Conservation (phyloP, 257 asterid species). For the Craterostigma plantagineum region DNA sequence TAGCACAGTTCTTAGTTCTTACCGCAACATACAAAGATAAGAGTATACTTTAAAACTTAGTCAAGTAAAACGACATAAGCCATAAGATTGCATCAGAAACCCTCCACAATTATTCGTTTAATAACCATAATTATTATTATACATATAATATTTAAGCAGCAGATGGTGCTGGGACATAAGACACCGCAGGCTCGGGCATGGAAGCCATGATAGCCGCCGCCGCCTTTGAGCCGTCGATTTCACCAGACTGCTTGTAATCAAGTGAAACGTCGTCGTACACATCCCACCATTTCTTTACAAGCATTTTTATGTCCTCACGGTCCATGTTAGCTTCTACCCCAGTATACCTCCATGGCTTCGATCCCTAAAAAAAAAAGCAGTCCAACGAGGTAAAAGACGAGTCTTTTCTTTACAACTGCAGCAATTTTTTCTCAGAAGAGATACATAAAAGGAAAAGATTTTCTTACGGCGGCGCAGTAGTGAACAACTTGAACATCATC, state of each 20-base stretch:
- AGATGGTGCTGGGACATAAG: slow-evolving; percentile 27
- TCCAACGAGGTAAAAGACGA: too few species aligned
- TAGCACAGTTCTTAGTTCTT: too few species aligned
- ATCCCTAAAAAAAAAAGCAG: slow-evolving; percentile 9
- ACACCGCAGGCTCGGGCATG: slow-evolving; percentile 15
- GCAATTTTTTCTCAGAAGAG: too few species aligned
- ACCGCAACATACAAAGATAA: too few species aligned
- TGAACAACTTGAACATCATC: slow-evolving; percentile 39
- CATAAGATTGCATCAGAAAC: too few species aligned
- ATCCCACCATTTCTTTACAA: slow-evolving; percentile 50
- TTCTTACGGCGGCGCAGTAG: slow-evolving; percentile 41
- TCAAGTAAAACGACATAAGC: too few species aligned
- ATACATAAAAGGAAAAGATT: neutral
- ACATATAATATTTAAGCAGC: slow-evolving; percentile 13
- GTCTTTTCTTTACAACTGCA: too few species aligned
- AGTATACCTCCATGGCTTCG: slow-evolving; percentile 55
- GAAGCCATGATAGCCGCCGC: slow-evolving; percentile 23
- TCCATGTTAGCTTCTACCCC: slow-evolving; percentile 42
- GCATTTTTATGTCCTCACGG: slow-evolving; percentile 32
- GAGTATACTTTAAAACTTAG: too few species aligned
- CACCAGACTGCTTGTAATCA: slow-evolving; percentile 23
- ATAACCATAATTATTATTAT: too few species aligned
- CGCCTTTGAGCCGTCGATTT: slow-evolving; percentile 12
- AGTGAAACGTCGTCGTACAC: slow-evolving; percentile 28
- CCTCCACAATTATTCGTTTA: too few species aligned